Evolutionary conservation across 2,329 filamentous ascomycete species (phyloP), one percentile per base, ranked within the genome.

Genomic region (Colletotrichum abscissum): DNA sequence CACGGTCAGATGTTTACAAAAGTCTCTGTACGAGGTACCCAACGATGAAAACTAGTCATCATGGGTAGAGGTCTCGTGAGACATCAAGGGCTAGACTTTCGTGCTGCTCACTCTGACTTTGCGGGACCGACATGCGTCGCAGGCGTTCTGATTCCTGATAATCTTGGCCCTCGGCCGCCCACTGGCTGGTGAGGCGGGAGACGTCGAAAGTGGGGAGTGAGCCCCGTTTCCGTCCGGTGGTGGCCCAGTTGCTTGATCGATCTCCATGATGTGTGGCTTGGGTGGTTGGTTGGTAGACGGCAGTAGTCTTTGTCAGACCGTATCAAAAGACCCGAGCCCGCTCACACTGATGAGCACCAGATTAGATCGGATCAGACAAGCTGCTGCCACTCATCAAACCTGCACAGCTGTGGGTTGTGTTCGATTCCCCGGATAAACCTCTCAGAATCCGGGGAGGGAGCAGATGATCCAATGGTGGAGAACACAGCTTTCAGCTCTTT

Each of bases 71-170:
- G 14, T 4, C 6, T 26, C 16, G 24, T 26, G 8, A 12, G 14
- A 38, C 5, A 26, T 30, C 16, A 5, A 19, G 30, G 49, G 3
- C 12, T 46, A 42, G 38, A 6, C 16, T 49, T 49, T 22, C 19
- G 8, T 22, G 7, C 8, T 38, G 56, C 75, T 68, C 56, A 75
- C 75, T 77, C 79, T 79, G 55, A 80, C 75, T 74, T 80, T 80
- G 42, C 80, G 73, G 14, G 76, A 65, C 28, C 80, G 76, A 54
- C 80, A 81, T 11, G 71, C 75, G 66, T 81, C 80, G 60, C 80
- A 81, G 7, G 80, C 80, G 28, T 79, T 79, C 63, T 79, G 76
- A 46, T 78, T 79, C n/a, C 67, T 64, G 35, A 57, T 24, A 38
- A 66, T 57, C 46, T 62, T 66, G 60, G 71, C 22, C 60, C 49